Conservation (phyloP, 2,329 filamentous ascomycete genomes). For the Rhynchosporium secalis region DNA sequence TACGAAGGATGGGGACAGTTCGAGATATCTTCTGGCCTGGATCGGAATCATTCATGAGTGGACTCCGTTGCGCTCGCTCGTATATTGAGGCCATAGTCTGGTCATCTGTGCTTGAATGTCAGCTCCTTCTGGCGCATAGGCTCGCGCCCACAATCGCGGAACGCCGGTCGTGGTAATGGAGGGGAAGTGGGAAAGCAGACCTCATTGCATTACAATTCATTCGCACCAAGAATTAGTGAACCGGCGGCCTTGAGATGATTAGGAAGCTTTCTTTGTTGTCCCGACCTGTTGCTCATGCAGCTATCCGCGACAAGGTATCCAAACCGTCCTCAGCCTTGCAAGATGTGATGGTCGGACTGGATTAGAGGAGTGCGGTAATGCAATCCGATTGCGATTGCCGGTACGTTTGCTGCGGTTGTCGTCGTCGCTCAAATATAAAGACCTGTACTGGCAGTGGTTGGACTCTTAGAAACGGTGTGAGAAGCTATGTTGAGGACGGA, state of each 20-base stretch:
- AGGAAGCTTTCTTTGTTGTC: conserved; percentile 36
- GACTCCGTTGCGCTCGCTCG: conserved; percentile 36
- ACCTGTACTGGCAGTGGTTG: not conserved
- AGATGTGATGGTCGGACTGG: conserved; percentile 19
- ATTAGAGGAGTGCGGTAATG: conserved; percentile 3
- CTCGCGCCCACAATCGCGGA: conserved; percentile 13
- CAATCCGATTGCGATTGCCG: conserved; percentile 9
- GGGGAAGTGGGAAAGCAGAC: conserved; percentile 27
- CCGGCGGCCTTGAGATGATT: conserved; percentile 22
- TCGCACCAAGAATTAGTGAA: conserved; percentile 7
- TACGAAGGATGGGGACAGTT: conserved; percentile 58
- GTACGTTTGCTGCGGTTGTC: not conserved
- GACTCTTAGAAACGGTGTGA: not conserved
- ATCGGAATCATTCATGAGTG: conserved; percentile 33
- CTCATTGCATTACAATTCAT: conserved; percentile 35
- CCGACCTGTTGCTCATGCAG: conserved; percentile 32
- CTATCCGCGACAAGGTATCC: conserved; percentile 33
- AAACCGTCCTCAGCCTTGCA: conserved; percentile 37
- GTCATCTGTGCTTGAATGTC: conserved; percentile 34
- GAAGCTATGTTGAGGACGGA: not conserved
- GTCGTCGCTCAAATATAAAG: not conserved
- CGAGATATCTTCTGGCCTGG: conserved; percentile 32
- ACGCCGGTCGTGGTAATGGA: conserved; percentile 14
- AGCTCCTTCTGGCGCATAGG: conserved; percentile 15
- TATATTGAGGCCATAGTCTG: conserved; percentile 37